Conservation (phyloP, 2,329 filamentous ascomycete genomes). For the Talaromyces sp. region DNA sequence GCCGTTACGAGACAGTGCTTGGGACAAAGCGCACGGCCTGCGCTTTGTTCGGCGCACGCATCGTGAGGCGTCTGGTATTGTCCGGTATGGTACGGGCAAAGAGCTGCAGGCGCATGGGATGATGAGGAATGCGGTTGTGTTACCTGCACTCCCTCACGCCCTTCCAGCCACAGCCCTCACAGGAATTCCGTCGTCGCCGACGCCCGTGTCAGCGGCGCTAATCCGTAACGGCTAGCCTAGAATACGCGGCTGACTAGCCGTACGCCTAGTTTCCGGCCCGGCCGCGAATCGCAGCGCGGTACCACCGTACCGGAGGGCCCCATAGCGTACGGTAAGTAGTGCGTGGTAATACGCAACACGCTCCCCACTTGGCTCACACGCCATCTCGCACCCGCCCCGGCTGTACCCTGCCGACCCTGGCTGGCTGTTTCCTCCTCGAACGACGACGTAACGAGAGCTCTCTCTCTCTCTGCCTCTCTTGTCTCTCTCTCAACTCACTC, state of each 20-base stretch:
- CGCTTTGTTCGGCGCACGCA: not conserved
- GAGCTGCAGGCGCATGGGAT: not conserved
- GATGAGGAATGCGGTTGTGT: not conserved
- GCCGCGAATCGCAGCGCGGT: not conserved
- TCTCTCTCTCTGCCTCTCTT: conserved; percentile 2
- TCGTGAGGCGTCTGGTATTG: not conserved
- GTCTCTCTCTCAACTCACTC: conserved; percentile 9
- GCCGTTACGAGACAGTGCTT: not conserved
- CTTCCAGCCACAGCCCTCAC: not conserved
- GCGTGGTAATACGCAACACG: not conserved
- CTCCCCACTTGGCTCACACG: not conserved
- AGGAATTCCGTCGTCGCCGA: not conserved
- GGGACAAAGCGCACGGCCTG: not conserved
- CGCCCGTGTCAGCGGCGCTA: not conserved
- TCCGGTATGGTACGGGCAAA: not conserved
- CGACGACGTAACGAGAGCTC: not conserved
- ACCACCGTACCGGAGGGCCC: not conserved
- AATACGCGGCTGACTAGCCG: not conserved
- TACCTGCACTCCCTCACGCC: not conserved
- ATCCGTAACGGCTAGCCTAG: not conserved
- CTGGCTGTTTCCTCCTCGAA: not conserved
- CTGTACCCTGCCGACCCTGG: not conserved
- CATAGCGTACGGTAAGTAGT: not conserved
- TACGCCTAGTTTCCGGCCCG: not conserved
- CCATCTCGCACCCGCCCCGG: conserved; percentile 1